Evolutionary conservation across 768 basidiomycete genomes (phyloP).

Genomic region (Suillus occidentalis): DNA sequence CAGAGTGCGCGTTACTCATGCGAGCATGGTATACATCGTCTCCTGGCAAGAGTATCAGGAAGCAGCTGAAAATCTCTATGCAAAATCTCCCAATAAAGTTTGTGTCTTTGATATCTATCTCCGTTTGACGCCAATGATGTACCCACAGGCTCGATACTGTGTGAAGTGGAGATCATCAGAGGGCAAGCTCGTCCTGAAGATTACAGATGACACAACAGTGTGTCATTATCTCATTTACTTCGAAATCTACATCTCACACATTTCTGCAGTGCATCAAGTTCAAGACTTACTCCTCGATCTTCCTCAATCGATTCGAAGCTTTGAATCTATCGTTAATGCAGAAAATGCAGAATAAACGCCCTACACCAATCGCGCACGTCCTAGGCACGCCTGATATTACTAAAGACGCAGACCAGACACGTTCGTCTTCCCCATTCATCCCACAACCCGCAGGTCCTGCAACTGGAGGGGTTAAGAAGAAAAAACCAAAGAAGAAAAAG

Average conservation of each 20-base stretch:
- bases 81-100: constrained; percentile 76
- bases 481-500: constrained; percentile 83
- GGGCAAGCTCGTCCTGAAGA: constrained; percentile 88
- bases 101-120: constrained; percentile 21
- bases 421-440: constrained; percentile 34
- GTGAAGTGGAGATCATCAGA: constrained; percentile 89
- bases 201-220: constrained; percentile 89
- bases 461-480: constrained; percentile 76
- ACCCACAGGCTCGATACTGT: constrained; percentile 76
- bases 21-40: constrained; percentile 83
- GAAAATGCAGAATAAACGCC: constrained; percentile 75
- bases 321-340: constrained; percentile 85
- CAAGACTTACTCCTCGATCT: constrained; percentile 91
- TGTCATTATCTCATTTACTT: constrained; percentile 30
- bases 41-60: constrained; percentile 91
- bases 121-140: background rate
- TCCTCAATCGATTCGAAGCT: constrained; percentile 94
- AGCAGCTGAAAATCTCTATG: constrained; percentile 84
- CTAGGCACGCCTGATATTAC: constrained; percentile 10
- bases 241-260: background rate
- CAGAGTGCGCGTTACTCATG: constrained; percentile 32
- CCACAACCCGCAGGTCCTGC: constrained; percentile 35
- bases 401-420: constrained; percentile 26
- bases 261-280: constrained; percentile 84
- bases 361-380: constrained; percentile 32